Evolutionary conservation across 768 basidiomycete genomes (phyloP).

Genomic region (Russula sp.): DNA sequence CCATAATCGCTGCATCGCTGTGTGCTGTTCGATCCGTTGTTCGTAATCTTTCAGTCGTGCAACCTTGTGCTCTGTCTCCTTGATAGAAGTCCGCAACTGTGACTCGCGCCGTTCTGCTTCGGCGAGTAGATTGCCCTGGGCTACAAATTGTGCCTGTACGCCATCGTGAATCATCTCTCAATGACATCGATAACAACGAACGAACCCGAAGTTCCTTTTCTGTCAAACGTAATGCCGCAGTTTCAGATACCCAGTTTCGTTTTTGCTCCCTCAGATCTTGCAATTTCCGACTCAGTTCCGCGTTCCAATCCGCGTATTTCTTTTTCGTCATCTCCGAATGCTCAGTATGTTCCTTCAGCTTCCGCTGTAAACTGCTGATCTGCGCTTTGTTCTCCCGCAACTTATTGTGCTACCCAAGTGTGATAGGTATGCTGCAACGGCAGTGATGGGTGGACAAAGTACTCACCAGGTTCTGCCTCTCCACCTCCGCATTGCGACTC

Average conservation of each 20-base stretch:
- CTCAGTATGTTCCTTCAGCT: constrained; percentile 68
- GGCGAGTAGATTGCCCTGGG: constrained; percentile 64
- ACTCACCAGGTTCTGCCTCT: constrained; percentile 75
- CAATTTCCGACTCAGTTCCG: constrained; percentile 73
- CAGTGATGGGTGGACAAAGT: constrained; percentile 18
- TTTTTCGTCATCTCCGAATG: constrained; percentile 71
- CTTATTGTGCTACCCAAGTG: constrained; percentile 63
- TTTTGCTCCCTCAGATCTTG: constrained; percentile 76
- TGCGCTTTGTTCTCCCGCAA: constrained; percentile 71
- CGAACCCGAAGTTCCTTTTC: constrained; percentile 68
- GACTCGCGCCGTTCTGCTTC: constrained; percentile 71
- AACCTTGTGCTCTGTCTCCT: constrained; percentile 79
- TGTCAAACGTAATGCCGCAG: constrained; percentile 61
- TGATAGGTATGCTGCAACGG: constrained; percentile 13
- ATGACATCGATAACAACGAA: constrained; percentile 4
- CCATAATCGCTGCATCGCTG: constrained; percentile 77
- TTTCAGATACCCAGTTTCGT: constrained; percentile 69
- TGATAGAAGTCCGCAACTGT: constrained; percentile 67
- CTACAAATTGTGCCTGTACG: constrained; percentile 59
- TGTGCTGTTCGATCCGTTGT: constrained; percentile 77
- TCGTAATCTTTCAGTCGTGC: constrained; percentile 82
- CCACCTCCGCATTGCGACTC: constrained; percentile 72
- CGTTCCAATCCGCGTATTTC: constrained; percentile 82
- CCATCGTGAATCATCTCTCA: constrained; percentile 7
- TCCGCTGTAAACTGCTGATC: constrained; percentile 62